A percentile compares a stretch with the other conserved stretches of the same genome.
These are phyloP conservation scores for Apiospora aurea DNA, from an alignment of 2,329 filamentous ascomycete genomes.

Conservation along the genomic window DNA sequence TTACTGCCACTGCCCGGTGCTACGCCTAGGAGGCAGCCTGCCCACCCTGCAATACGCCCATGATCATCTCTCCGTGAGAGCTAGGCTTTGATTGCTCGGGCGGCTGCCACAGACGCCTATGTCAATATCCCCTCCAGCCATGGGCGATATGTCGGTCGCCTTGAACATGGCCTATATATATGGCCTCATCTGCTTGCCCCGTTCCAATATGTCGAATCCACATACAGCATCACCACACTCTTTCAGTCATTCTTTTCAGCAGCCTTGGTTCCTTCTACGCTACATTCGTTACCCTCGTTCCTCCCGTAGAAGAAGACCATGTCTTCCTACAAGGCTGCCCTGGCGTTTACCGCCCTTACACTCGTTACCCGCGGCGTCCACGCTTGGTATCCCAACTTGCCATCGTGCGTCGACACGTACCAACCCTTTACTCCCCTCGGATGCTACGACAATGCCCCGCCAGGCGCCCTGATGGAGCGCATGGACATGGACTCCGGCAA, in stretches of 20 bases:
- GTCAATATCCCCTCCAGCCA: neutral
- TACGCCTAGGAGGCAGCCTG: neutral
- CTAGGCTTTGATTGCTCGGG: neutral
- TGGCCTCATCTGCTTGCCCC: neutral
- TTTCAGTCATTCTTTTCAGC: neutral
- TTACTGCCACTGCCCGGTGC: neutral
- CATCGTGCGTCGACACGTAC: slow-evolving; percentile 53
- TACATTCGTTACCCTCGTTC: slow-evolving; percentile 29
- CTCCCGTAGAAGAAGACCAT: slow-evolving; percentile 38
- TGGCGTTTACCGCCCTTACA: slow-evolving; percentile 48
- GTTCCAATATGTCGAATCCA: neutral
- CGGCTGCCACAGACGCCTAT: neutral
- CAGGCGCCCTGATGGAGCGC: slow-evolving; percentile 50
- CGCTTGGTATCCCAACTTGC: slow-evolving; percentile 53
- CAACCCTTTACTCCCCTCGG: slow-evolving; percentile 57
- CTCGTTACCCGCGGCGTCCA: slow-evolving; percentile 45
- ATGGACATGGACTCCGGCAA: slow-evolving; percentile 45
- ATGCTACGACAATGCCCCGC: slow-evolving; percentile 51
- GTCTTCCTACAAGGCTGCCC: slow-evolving; percentile 43
- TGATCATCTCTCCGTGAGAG: neutral
- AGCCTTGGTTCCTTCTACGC: slow-evolving; percentile 15
- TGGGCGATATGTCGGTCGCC: neutral
- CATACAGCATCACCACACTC: neutral
- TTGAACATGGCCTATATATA: slow-evolving; percentile 8
- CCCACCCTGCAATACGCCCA: neutral